A percentile compares a stretch with the other conserved stretches of the same genome.
Conservation (phyloP, 2,329 filamentous ascomycete species). For the Fusarium penzigii region DNA sequence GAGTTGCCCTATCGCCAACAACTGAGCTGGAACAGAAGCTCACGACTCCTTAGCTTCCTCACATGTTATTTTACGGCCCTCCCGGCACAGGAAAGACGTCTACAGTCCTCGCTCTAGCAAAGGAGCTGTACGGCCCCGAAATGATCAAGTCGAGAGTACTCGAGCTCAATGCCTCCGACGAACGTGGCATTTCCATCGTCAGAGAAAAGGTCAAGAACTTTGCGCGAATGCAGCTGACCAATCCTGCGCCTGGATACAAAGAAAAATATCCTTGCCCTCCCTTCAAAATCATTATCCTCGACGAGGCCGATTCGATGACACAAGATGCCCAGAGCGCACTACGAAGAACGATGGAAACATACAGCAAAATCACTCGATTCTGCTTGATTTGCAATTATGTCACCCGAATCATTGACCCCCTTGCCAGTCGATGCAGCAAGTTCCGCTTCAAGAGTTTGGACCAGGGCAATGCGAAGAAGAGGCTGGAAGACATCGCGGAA, state of each 20-base stretch:
- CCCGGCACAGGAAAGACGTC: constrained; percentile 98
- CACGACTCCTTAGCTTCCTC: constrained; percentile 64
- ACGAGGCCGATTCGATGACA: constrained; percentile 98
- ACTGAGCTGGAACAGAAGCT: not conserved
- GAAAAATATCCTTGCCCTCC: constrained; percentile 86
- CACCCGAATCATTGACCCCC: constrained; percentile 93
- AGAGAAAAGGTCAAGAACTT: constrained; percentile 99
- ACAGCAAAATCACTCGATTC: constrained; percentile 93
- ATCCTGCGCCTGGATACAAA: constrained; percentile 70
- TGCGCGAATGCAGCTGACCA: constrained; percentile 89
- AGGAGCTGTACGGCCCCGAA: constrained; percentile 95
- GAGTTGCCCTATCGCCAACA: constrained; percentile 23
- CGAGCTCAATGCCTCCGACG: constrained; percentile 98
- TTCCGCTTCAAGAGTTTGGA: constrained; percentile 97
- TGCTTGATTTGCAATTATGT: constrained; percentile 99
- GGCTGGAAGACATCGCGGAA: constrained; percentile 80
- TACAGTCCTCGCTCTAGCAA: constrained; percentile 93
- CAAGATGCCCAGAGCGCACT: constrained; percentile 95
- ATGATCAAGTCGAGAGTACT: constrained; percentile 93
- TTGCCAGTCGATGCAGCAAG: constrained; percentile 92
- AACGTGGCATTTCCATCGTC: constrained; percentile 95
- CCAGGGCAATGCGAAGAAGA: constrained; percentile 75
- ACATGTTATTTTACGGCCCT: constrained; percentile 99
- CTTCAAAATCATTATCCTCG: constrained; percentile 98
- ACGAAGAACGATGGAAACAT: constrained; percentile 96